These are phyloP conservation scores for Marchantia paleacea DNA, from an alignment of 225 moss, liverwort and hornwort species.

Conservation along the genomic window DNA sequence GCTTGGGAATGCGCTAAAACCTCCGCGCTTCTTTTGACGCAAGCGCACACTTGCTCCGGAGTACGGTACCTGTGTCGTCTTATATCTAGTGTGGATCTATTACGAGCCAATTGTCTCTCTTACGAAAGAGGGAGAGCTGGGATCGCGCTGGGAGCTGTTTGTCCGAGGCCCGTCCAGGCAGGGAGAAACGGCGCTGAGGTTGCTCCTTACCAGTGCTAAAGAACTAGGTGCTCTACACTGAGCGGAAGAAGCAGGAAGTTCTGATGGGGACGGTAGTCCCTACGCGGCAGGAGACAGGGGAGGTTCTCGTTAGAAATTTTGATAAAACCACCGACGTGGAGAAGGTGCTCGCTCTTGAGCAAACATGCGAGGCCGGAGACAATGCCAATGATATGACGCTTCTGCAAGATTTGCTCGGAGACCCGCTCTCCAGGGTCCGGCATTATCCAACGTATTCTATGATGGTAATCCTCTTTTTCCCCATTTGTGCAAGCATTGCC, in stretches of 20 bases:
- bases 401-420: slow-evolving; percentile 75
- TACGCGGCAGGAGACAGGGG: slow-evolving; percentile 24
- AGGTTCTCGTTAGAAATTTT: slow-evolving; percentile 42
- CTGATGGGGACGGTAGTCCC: slow-evolving; percentile 45
- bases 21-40: background rate
- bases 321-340: slow-evolving; percentile 45
- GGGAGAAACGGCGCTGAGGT: background rate
- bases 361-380: slow-evolving; percentile 64
- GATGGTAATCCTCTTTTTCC: slow-evolving; percentile 52
- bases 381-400: slow-evolving; percentile 55
- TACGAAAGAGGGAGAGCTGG: background rate
- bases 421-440: slow-evolving; percentile 91
- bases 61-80: background rate
- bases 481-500: background rate
- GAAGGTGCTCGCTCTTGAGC: slow-evolving; percentile 63
- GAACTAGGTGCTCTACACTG: slow-evolving; percentile 2
- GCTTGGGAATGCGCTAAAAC: background rate
- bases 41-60: background rate
- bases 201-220: background rate
- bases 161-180: background rate
- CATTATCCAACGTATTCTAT: slow-evolving; percentile 75
- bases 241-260: background rate
- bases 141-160: background rate
- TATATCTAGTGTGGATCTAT: slow-evolving; percentile 1
- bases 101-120: background rate